A percentile compares a stretch with the other conserved stretches of the same genome.
Conservation (phyloP, 768 basidiomycete species). For the Lactifluus piperatus region DNA sequence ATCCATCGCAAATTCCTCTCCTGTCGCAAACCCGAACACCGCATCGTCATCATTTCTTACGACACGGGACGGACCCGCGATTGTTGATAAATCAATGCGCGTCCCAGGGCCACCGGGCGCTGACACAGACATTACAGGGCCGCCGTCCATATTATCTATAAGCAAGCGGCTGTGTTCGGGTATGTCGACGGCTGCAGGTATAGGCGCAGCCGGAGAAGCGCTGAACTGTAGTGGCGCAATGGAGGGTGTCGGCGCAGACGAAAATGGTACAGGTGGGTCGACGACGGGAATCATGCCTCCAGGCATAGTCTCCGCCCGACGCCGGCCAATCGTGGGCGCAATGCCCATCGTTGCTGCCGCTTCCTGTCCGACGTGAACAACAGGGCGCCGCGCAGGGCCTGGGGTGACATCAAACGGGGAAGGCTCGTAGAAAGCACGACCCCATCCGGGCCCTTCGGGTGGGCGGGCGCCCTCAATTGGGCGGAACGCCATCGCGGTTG, state of each 20-base stretch:
- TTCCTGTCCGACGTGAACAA: conserved; percentile 16
- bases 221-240: background rate
- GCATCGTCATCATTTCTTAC: conserved; percentile 12
- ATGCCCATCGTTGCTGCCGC: conserved; percentile 2
- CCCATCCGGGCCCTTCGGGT: conserved; percentile 17
- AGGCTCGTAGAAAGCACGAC: conserved; percentile 19
- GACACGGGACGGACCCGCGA: conserved; percentile 18
- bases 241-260: background rate
- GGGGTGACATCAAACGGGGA: conserved; percentile 15
- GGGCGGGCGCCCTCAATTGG: conserved; percentile 14
- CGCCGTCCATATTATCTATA: background rate
- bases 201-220: background rate
- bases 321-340: conserved; percentile 8
- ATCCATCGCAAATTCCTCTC: conserved; percentile 19
- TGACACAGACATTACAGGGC: background rate
- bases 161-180: conserved; percentile 13
- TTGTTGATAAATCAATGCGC: conserved; percentile 21
- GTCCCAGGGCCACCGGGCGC: background rate
- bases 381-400: conserved; percentile 7
- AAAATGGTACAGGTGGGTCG: conserved; percentile 6
- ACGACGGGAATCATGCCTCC: conserved; percentile 20
- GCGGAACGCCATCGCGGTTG: conserved; percentile 12
- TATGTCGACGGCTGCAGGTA: background rate
- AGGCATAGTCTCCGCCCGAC: conserved; percentile 21
- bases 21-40: conserved; percentile 15